Evolutionary conservation across 805 yeast species (phyloP), one percentile per base, ranked within the genome.

Genomic region (Tetrapisispora pingtungensis): DNA sequence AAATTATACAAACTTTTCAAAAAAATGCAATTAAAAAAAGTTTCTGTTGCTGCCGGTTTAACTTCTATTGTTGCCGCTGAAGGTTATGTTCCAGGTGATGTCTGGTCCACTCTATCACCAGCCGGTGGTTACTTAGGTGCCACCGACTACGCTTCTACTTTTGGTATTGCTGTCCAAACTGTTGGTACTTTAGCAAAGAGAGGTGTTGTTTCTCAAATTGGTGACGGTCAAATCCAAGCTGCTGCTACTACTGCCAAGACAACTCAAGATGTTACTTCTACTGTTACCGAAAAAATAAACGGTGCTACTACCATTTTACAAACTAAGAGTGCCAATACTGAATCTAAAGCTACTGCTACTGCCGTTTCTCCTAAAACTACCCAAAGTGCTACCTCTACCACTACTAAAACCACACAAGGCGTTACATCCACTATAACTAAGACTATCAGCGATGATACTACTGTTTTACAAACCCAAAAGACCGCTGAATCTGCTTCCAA

Each of bases 61-160:
- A 45, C 47, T 18, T 40, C 56, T 35, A 34, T 50, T 15, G 53
- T 46, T 34, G 41, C 54, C n/a, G 55, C 51, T 26, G 52, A 49
- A 26, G 55, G 50, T 40, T 46, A 49, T 44, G 44, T 51, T 26
- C 53, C 57, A 32, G 49, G 49, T 47, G 45, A 51, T 17, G 45
- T 80, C 52, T 82, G 84, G 84, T 64, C 82, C 44, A 79, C 87
- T 44, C 71, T 83, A 63, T 81, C 88, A 33, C 89, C 93, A 53
- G 46, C 63, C 35, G 75, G 74, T 40, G 62, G 76, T 39, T 71
- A 72, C 48, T 52, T 76, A 10, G 78, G 78, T 56, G 81, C 78
- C 49, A 53, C 84, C 40, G 77, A 77, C 54, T 75, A 74, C 71
- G 47, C 74, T 35, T 62, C 67, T 40, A 59, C 73, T 41, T 82